Evolutionary conservation across 768 basidiomycete genomes (phyloP).

Genomic region (Mrakia hoshinonis): DNA sequence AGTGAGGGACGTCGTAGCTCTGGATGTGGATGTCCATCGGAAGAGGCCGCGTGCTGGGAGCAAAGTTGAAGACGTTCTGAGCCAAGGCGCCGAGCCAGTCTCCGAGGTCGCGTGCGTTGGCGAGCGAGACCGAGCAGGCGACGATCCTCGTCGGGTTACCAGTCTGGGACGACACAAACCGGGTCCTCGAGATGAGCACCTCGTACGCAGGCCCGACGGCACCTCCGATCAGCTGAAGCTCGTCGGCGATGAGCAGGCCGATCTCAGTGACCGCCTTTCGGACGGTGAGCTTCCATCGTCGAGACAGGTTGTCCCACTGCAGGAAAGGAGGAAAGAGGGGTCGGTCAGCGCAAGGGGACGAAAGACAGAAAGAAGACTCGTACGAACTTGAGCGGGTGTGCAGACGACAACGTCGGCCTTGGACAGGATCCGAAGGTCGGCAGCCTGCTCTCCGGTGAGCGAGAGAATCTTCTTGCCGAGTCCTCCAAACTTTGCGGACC

Average conservation of each 20-base stretch:
- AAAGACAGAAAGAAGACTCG: slow-evolving; percentile 5
- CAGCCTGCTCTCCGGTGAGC: slow-evolving; percentile 86
- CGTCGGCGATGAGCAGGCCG: slow-evolving; percentile 86
- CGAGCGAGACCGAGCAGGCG: slow-evolving; percentile 86
- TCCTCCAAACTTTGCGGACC: slow-evolving; percentile 70
- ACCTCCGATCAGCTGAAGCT: slow-evolving; percentile 87
- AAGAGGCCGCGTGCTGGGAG: slow-evolving; percentile 88
- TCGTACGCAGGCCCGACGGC: slow-evolving; percentile 95
- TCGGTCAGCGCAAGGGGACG: no score
- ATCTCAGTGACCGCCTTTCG: slow-evolving; percentile 92
- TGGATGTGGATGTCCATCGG: slow-evolving; percentile 97
- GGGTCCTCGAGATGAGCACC: slow-evolving; percentile 88
- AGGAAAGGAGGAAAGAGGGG: background rate
- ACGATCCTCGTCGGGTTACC: slow-evolving; percentile 83
- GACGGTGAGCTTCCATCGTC: slow-evolving; percentile 74
- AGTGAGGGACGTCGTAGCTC: slow-evolving; percentile 91
- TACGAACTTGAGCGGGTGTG: slow-evolving; percentile 74
- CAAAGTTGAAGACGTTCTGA: slow-evolving; percentile 96
- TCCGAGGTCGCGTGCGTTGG: slow-evolving; percentile 89
- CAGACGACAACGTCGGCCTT: slow-evolving; percentile 86
- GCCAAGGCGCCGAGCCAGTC: slow-evolving; percentile 95
- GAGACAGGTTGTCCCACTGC: slow-evolving; percentile 89
- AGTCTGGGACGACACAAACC: slow-evolving; percentile 92
- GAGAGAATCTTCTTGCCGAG: slow-evolving; percentile 88
- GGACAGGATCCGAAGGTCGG: slow-evolving; percentile 79